Conservation (phyloP, 306 rosid species). For the Quillaja saponaria region DNA sequence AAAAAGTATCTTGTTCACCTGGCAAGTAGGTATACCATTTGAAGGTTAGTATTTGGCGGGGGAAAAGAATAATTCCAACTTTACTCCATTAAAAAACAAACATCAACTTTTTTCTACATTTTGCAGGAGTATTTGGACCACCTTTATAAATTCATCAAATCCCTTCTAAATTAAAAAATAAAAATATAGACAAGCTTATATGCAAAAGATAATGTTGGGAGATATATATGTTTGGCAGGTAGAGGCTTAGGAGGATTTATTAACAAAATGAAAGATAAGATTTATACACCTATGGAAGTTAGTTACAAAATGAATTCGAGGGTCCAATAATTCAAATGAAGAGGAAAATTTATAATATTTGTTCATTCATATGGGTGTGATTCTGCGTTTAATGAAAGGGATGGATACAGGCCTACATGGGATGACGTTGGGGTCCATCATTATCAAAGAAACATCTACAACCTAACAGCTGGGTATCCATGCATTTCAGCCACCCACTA, state of each 20-base stretch:
- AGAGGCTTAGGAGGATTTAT: constrained; percentile 15
- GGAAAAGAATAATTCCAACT: no score
- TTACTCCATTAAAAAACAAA: no score
- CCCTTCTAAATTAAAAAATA: neutral
- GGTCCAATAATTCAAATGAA: neutral
- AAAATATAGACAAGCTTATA: neutral
- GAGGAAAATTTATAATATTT: neutral
- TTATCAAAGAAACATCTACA: constrained; percentile 36
- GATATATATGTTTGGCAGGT: constrained; percentile 34
- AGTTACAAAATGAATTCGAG: neutral
- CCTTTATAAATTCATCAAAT: neutral
- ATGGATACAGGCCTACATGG: constrained; percentile 9
- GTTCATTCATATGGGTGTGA: neutral
- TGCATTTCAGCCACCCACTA: constrained; percentile 29
- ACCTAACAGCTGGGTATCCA: constrained; percentile 36
- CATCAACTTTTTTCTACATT: no score
- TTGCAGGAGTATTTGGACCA: no score
- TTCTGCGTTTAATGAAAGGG: constrained; percentile 20
- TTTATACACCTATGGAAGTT: no score
- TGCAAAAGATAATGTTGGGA: constrained; percentile 11
- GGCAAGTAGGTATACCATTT: no score
- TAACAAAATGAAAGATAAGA: constrained; percentile 1
- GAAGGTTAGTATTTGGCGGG: no score
- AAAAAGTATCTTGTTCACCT: no score
- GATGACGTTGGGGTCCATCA: constrained; percentile 37